Percentiles rank a stretch among this genome's conserved stretches.
These are phyloP conservation scores for Tilletiopsis washingtonensis DNA, from an alignment of 1,284 basidiomycete genomes.

Conservation along the genomic window DNA sequence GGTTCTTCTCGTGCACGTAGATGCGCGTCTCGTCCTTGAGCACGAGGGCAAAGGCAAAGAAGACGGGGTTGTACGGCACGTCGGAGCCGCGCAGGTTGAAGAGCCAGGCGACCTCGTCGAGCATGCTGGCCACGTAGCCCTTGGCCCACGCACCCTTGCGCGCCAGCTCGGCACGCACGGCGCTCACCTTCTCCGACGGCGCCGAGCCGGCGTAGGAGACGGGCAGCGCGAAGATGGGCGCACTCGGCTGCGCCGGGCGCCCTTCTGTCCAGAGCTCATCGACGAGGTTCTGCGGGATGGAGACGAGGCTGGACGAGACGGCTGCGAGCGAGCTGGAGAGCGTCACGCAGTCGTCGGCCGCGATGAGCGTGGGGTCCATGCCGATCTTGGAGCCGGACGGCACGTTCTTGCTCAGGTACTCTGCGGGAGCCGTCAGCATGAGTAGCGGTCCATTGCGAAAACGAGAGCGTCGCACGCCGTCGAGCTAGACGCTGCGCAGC, in stretches of 20 bases:
- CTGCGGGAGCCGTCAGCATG: no score
- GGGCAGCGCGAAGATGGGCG: constrained; percentile 64
- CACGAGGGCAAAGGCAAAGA: constrained; percentile 84
- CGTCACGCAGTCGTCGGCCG: constrained; percentile 42
- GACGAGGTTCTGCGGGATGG: constrained; percentile 65
- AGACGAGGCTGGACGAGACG: constrained; percentile 21
- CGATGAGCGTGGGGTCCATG: constrained; percentile 37
- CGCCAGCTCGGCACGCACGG: constrained; percentile 33
- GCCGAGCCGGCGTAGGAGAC: constrained; percentile 59
- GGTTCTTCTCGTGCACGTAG: constrained; percentile 63
- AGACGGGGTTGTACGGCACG: constrained; percentile 85
- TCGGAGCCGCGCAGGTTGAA: constrained; percentile 90
- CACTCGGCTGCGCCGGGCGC: constrained; percentile 64
- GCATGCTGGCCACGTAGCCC: constrained; percentile 43
- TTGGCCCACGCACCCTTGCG: constrained; percentile 11
- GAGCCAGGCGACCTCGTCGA: constrained; percentile 56
- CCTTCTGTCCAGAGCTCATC: constrained; percentile 68
- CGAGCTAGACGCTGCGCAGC: no score
- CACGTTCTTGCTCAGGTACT: constrained; percentile 32
- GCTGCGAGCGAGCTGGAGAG: constrained; percentile 22
- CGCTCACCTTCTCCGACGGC: constrained; percentile 28
- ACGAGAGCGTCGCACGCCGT: no score
- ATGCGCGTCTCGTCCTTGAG: constrained; percentile 56
- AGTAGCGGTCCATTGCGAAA: no score
- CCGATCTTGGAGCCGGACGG: constrained; percentile 27